phyloP scores from a whole-genome alignment of 106 monocot genomes.

The Phalaenopsis aphrodite region DNA sequence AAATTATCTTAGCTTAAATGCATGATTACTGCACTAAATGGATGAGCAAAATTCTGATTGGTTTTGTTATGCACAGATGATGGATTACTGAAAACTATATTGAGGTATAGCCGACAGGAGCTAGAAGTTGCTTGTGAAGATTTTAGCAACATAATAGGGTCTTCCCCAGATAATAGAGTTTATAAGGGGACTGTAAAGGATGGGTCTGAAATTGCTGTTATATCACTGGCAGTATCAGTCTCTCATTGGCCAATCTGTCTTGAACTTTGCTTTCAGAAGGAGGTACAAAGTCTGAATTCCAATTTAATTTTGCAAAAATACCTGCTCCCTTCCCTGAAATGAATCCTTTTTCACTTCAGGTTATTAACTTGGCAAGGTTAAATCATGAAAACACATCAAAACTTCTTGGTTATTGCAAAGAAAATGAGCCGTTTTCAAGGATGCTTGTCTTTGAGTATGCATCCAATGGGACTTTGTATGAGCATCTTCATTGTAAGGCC shows the following conservation, averaged over 20 bases:
- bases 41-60: slow-evolving; percentile 1
- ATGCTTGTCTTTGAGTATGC: slow-evolving; percentile 94
- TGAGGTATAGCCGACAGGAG: slow-evolving; percentile 50
- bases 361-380: slow-evolving; percentile 61
- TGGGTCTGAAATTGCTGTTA: slow-evolving; percentile 85
- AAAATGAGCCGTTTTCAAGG: slow-evolving; percentile 73
- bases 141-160: slow-evolving; percentile 96
- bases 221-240: slow-evolving; percentile 55
- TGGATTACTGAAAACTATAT: slow-evolving; percentile 50
- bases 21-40: background rate
- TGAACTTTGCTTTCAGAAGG: slow-evolving; percentile 71
- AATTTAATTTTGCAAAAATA: background rate
- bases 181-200: slow-evolving; percentile 85
- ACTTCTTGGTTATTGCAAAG: slow-evolving; percentile 76
- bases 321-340: background rate
- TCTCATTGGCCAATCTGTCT: slow-evolving; percentile 62
- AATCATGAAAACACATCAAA: slow-evolving; percentile 73
- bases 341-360: slow-evolving; percentile 29
- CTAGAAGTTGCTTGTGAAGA: slow-evolving; percentile 94
- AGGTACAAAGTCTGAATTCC: slow-evolving; percentile 31
- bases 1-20: background rate
- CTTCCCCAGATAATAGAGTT: slow-evolving; percentile 57
- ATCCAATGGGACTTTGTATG: slow-evolving; percentile 90
- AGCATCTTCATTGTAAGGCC: slow-evolving; percentile 82
- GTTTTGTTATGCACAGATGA: slow-evolving; percentile 31